phyloP scores from a whole-genome alignment of 2,329 filamentous ascomycete species.

The Alternaria arborescens region DNA sequence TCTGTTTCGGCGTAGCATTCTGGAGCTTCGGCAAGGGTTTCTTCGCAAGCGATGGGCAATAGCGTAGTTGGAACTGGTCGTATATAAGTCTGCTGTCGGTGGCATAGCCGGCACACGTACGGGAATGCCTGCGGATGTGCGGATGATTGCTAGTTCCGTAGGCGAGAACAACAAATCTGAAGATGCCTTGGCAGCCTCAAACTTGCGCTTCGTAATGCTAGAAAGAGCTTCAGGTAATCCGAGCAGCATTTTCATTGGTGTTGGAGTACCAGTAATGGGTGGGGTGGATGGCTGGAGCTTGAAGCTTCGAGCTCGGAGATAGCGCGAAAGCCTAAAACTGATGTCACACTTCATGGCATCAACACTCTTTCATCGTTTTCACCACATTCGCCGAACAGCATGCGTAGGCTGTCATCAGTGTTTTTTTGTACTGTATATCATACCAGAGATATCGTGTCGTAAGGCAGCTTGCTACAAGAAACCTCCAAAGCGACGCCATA shows the following conservation, averaged over 20 bases:
- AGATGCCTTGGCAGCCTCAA: constrained; percentile 45
- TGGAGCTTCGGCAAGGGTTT: constrained; percentile 65
- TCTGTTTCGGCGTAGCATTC: constrained; percentile 34
- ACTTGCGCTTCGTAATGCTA: constrained; percentile 50
- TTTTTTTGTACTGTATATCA: not conserved
- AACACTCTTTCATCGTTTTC: not conserved
- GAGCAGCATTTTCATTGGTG: constrained; percentile 38
- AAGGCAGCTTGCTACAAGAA: constrained; percentile 3
- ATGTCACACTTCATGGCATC: constrained; percentile 12
- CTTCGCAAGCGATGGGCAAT: constrained; percentile 71
- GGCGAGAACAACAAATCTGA: constrained; percentile 51
- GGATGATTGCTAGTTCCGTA: constrained; percentile 51
- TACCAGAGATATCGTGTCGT: not conserved
- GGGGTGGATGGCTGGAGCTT: not conserved
- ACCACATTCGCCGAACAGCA: not conserved
- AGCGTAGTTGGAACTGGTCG: constrained; percentile 75
- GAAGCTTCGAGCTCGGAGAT: constrained; percentile 7
- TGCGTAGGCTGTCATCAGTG: not conserved
- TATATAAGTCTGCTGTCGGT: constrained; percentile 21
- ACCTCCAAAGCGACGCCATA: not conserved
- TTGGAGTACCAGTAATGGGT: not conserved
- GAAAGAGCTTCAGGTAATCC: constrained; percentile 47
- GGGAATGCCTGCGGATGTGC: constrained; percentile 48
- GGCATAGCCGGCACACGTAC: constrained; percentile 36
- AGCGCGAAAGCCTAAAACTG: constrained; percentile 6